Percentiles rank a stretch among this genome's conserved stretches.
Conservation (phyloP, 2,329 filamentous ascomycete genomes). For the Macrophomina phaseolina region DNA sequence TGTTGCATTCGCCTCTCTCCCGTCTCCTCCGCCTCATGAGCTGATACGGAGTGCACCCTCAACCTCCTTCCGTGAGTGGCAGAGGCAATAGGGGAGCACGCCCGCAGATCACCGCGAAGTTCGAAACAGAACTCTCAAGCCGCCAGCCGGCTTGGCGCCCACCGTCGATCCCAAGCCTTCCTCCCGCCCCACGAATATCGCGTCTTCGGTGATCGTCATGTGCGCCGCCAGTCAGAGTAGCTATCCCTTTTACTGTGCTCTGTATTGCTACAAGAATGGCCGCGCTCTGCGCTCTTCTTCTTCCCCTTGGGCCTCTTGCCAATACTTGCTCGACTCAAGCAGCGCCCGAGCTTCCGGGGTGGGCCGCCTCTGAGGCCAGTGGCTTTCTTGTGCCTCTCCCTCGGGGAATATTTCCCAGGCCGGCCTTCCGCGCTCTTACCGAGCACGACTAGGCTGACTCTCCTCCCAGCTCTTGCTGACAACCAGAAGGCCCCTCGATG, state of each 20-base stretch:
- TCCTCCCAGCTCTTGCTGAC: no score
- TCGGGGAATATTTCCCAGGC: no score
- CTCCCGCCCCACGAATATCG: background rate
- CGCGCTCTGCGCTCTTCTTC: no score
- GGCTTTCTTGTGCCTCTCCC: background rate
- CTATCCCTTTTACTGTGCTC: background rate
- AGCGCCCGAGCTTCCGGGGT: background rate
- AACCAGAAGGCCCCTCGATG: no score
- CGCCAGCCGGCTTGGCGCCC: constrained; percentile 1
- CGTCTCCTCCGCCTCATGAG: background rate
- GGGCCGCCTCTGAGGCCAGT: background rate
- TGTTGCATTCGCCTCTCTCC: background rate
- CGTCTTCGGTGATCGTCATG: background rate
- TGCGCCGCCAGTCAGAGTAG: background rate
- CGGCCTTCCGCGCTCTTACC: no score
- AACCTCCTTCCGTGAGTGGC: background rate
- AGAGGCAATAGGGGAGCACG: background rate
- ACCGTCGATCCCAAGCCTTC: background rate
- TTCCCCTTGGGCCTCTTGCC: background rate
- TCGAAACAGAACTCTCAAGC: background rate
- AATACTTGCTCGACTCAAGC: background rate
- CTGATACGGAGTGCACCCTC: background rate
- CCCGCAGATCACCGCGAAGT: background rate
- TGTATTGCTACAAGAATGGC: background rate
- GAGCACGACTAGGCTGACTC: no score